Evolutionary conservation across 2,329 filamentous ascomycete genomes (phyloP), one percentile per base, ranked within the genome.

Genomic region (Penicillium fuscoglaucum): DNA sequence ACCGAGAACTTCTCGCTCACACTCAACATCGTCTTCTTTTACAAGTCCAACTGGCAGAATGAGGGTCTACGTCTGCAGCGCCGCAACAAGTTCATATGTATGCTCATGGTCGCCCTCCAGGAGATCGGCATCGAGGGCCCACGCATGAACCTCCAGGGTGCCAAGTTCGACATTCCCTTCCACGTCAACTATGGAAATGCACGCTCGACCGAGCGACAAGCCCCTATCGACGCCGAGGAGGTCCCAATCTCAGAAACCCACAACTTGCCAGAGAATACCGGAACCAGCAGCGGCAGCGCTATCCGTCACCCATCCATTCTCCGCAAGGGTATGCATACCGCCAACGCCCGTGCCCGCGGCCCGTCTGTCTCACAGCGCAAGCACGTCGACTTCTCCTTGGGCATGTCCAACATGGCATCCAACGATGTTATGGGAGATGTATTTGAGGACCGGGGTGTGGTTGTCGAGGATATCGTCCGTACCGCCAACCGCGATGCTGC

Each of bases 11-110:
- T 93, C 72, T 90, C 89, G 6, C 88, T 96, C 70, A 92, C 87
- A 4, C 83, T 97, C 70, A 97, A 96, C 75, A 87, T 98, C 57
- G 88, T 97, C 69, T 96, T 96, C 80, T 97, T 97, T 81, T 96
- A 97, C 83, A 97, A 97, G 76, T 91, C 89, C 59, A 97, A 93
- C 74, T 97, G 90, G 85, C 93, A 98, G 73, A 97, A 97, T 72
- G 93, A 98, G 72, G 82, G 96, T 45, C 82, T 97, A 26, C 92
- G 93, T 78, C 84, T 98, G 2, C 90, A 90, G 66, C 86, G 93
- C 19, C 90, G 95, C 68, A 97, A 97, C 82, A 95, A 93, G 72
- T 96, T 98, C 75, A 92, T 96, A 64, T 92, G 90, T 63, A 91
- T 95, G 61, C 80, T 98, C 69, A 96, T 96, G 89, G 82, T 90